Percentiles rank a stretch among this genome's conserved stretches.
Evolutionary conservation across 257 asterid species (phyloP).

Genomic region (Solanum pimpinellifolium): DNA sequence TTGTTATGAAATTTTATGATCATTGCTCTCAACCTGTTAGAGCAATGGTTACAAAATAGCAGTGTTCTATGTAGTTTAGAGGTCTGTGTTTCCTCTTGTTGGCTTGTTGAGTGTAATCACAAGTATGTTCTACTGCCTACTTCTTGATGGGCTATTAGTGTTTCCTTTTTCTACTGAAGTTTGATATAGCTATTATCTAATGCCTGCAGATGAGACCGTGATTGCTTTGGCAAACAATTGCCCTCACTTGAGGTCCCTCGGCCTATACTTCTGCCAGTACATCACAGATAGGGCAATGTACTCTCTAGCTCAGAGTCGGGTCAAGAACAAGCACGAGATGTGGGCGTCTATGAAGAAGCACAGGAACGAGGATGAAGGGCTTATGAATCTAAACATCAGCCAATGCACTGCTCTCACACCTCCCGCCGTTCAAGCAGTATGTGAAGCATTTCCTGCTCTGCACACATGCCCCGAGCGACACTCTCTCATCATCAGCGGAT

Average conservation of each 20-base stretch:
- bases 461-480: constrained; percentile 85
- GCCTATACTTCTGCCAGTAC: constrained; percentile 80
- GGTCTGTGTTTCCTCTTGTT: not conserved
- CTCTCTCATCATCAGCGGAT: constrained; percentile 86
- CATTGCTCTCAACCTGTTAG: not conserved
- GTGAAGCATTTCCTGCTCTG: constrained; percentile 92
- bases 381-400: constrained; percentile 78
- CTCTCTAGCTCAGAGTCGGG: constrained; percentile 74
- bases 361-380: constrained; percentile 72
- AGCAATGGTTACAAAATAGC: not conserved
- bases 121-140: not conserved
- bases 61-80: not conserved
- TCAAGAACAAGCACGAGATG: constrained; percentile 38
- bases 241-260: constrained; percentile 67
- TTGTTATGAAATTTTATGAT: not conserved
- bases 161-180: not conserved
- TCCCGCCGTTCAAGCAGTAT: constrained; percentile 89
- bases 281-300: constrained; percentile 90
- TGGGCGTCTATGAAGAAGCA: constrained; percentile 63
- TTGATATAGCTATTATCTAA: not conserved
- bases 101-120: not conserved
- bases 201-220: constrained; percentile 70
- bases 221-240: constrained; percentile 79
- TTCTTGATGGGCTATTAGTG: not conserved
- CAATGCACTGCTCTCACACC: constrained; percentile 99